Base-by-base conservation (phyloP, 495 filamentous ascomycete genomes). In the Tuber melanosporum region DNA sequence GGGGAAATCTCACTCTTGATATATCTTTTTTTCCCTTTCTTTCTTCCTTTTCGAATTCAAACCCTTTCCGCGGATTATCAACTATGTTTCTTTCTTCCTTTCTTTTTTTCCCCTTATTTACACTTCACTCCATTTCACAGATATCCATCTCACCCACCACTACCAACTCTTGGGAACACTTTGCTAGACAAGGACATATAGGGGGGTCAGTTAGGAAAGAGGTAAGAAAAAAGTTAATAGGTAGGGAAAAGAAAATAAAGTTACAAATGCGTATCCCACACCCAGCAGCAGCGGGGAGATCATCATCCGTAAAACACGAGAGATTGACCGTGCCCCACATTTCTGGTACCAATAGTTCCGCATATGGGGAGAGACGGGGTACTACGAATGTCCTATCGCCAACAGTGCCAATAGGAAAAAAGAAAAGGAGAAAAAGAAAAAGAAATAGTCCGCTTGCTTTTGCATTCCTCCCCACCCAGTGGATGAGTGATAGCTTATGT, bases 221-320 rank as follows among this genome's bases (percentile, higher is more conserved):
- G 57, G 14, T 17, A 19, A 66, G 26, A 66, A 66, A 66, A 66
- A 66, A 1, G 57, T 1, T 66, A 8, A 36, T 66, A 5, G 26
- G 57, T 36, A 66, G 26, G 57, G 66, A 74, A 76, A 76, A 36
- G n/a, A 72, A 49, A 47, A 72, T 49, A 72, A 49, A 72, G 52
- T 47, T 20, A 72, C 74, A 32, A 73, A 62, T 79, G 73, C 78
- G 73, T 78, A 74, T 80, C 78, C 76, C 77, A 80, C 76, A 52
- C 73, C 72, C 47, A 41, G 79, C 57, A 19, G 57, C 57, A 22
- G 47, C 47, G 73, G 78, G 74, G 77, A 74, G 72, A 77, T 80
- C 77, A 36, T 15, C 57, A 80, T 80, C 78, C 78, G 77, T 80
- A 79, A 80, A 80, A 80, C 78, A 80, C 77, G 77, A 80, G 78